A percentile compares a stretch with the other conserved stretches of the same genome.
Conservation (phyloP, 179 eudicot genomes). For the Beta lomatogona region DNA sequence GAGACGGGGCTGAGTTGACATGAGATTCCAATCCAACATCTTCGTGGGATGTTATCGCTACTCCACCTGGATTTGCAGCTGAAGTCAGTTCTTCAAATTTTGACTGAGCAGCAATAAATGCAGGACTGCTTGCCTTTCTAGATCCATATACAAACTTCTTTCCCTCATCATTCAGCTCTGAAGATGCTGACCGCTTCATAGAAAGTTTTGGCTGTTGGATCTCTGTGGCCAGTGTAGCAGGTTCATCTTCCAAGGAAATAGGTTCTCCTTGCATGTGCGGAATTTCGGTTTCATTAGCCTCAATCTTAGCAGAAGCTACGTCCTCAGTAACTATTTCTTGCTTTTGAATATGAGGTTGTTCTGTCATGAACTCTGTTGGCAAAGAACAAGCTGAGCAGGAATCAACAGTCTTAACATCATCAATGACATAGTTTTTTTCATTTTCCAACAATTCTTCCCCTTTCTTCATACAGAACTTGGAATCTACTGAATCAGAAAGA, state of each 20-base stretch:
- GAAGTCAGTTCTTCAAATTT: constrained; percentile 68
- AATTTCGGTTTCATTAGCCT: constrained; percentile 35
- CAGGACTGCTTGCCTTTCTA: constrained; percentile 65
- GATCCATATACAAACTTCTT: constrained; percentile 53
- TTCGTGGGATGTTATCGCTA: constrained; percentile 34
- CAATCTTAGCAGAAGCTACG: constrained; percentile 24
- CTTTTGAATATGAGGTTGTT: constrained; percentile 30
- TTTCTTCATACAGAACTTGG: constrained; percentile 16
- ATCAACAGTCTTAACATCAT: constrained; percentile 32
- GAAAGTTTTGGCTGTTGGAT: constrained; percentile 44
- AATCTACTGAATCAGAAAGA: constrained; percentile 34
- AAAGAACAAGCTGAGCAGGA: constrained; percentile 25
- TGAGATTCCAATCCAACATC: constrained; percentile 39
- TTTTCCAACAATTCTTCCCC: constrained; percentile 30
- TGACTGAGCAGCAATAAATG: constrained; percentile 67
- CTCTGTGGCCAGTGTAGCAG: constrained; percentile 41
- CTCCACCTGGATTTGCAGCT: constrained; percentile 34
- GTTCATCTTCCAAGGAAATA: constrained; percentile 29
- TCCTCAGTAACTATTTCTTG: constrained; percentile 28
- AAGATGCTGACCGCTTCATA: constrained; percentile 44
- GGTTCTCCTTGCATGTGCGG: constrained; percentile 31
- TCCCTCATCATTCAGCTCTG: constrained; percentile 57
- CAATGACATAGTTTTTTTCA: constrained; percentile 31
- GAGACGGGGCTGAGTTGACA: constrained; percentile 38
- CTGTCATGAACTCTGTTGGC: constrained; percentile 28